Evolutionary conservation across 2,329 filamentous ascomycete species (phyloP), one percentile per base, ranked within the genome.

Genomic region (Davidsoniella neocaledoniae): DNA sequence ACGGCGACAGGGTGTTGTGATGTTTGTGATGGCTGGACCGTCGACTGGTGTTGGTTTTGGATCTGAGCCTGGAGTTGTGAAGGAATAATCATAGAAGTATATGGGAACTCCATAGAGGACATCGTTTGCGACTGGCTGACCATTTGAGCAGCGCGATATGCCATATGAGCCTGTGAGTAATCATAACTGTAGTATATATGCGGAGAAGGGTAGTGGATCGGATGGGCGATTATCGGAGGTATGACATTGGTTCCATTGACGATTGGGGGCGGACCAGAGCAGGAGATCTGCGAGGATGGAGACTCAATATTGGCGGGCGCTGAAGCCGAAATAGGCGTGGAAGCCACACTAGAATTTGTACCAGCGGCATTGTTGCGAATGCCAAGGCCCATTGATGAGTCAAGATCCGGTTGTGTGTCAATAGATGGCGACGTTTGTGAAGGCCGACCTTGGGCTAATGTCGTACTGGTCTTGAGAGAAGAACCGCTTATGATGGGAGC

Each of bases 401-500:
- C 53, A 23, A 23, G 46, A 8, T 33, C 36, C 21, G 36, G 21
- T 6, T 44, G 43, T n/a, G 37, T 16, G 12, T 44, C 45, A 2
- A 25, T 19, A 21, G 41, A 33, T 26, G 38, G 19, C 19, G 25
- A 7, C 21, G 43, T 17, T 25, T 33, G 36, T 14, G 45, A 14
- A 17, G 43, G 12, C 16, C 47, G 40, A 16, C 46, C 41, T 21
- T 53, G 53, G 10, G 54, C 51, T n/a, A 58, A 55, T 7, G 55
- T 56, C 3, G 62, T 58, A 39, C 60, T 62, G 5, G 63, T 61
- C 53, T 62, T 66, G 42, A 67, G 55, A 5, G 62, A 62, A 4
- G 69, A 71, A 3, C 70, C 70, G 49, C 74, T 73, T 8, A 77
- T 68, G 2, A 76, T 59, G 0, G 74, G 74, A 17, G 64, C 61